These are phyloP conservation scores for Leccinum arenicola DNA, from an alignment of 768 basidiomycete species.

Conservation along the genomic window DNA sequence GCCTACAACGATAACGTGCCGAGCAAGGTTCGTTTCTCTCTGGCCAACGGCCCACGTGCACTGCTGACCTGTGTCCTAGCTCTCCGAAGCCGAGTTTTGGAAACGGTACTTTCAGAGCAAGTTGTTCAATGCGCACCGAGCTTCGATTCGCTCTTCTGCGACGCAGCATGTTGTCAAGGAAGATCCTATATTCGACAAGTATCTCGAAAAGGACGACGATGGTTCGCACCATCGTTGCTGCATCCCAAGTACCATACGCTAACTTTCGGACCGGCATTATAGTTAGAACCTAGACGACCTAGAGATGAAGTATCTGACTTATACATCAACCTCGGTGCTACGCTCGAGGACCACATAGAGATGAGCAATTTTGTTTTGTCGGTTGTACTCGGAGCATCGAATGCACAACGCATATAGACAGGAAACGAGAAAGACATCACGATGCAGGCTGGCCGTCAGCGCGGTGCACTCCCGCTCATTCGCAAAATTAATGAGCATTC, in stretches of 20 bases:
- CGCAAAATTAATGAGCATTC: constrained; percentile 98
- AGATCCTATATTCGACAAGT: constrained; percentile 93
- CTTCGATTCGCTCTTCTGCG: constrained; percentile 85
- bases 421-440: constrained; percentile 89
- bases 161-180: constrained; percentile 83
- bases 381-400: not conserved
- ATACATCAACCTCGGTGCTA: constrained; percentile 85
- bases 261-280: constrained; percentile 34
- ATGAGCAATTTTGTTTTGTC: constrained; percentile 36
- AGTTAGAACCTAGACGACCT: constrained; percentile 71
- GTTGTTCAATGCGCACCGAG: constrained; percentile 92
- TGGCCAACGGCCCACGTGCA: not conserved
- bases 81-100: constrained; percentile 94
- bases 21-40: constrained; percentile 49
- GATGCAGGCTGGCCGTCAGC: constrained; percentile 92
- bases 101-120: constrained; percentile 95
- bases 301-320: constrained; percentile 67
- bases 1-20: constrained; percentile 95
- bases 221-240: constrained; percentile 46
- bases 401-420: constrained; percentile 46
- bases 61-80: constrained; percentile 49
- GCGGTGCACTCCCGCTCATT: constrained; percentile 86
- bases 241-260: not conserved
- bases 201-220: constrained; percentile 94
- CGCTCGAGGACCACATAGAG: constrained; percentile 87